phyloP scores from a whole-genome alignment of 1,139 yeast species.

The Suhomyces kunorum region DNA sequence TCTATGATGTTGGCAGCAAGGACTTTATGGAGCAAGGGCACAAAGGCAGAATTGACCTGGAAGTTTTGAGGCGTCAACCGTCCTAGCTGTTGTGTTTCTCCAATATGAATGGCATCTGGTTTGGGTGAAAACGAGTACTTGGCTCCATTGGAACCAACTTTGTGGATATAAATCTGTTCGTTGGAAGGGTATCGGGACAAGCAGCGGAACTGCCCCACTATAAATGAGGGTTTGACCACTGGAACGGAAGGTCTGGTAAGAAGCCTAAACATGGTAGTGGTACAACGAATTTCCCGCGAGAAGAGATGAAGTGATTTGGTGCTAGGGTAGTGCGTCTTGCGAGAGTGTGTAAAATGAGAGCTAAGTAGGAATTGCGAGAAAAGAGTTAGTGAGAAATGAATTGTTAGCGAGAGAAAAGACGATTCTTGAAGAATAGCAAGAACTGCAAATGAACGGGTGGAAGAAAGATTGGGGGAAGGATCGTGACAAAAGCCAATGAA shows the following conservation, averaged over 20 bases:
- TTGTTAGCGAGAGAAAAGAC: not conserved
- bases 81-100: conserved; percentile 19
- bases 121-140: conserved; percentile 35
- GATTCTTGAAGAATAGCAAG: no score
- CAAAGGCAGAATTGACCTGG: conserved; percentile 29
- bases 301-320: no score
- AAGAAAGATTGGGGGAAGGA: no score
- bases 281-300: no score
- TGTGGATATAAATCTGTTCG: conserved; percentile 30
- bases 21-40: conserved; percentile 29
- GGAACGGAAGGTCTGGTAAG: not conserved
- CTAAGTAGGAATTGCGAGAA: no score
- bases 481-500: no score
- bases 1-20: conserved; percentile 32
- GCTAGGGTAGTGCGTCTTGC: no score
- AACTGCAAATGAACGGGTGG: no score
- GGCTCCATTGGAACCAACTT: conserved; percentile 9
- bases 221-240: not conserved
- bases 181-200: conserved; percentile 15
- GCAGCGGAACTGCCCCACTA: not conserved
- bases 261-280: conserved; percentile 3
- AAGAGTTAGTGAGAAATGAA: not conserved
- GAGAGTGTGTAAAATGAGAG: no score
- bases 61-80: conserved; percentile 29
- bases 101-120: conserved; percentile 36